phyloP scores from a whole-genome alignment of 192 early-diverging fungal species.

The Gonapodya prolifera region DNA sequence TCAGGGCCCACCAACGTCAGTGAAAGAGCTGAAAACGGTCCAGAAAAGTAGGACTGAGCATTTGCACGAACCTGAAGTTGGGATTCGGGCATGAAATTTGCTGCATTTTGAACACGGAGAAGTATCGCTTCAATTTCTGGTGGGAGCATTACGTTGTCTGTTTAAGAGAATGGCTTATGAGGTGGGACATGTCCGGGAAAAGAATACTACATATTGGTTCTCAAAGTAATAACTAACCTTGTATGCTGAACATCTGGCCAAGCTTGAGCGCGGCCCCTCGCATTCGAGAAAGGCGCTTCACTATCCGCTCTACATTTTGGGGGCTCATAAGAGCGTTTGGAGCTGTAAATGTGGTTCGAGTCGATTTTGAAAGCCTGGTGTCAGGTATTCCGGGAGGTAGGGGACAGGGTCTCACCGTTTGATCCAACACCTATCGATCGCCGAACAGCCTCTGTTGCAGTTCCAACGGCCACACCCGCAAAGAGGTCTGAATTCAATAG shows the following conservation, averaged over 20 bases:
- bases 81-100: conserved; percentile 86
- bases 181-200: background rate
- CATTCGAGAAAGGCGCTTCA: conserved; percentile 76
- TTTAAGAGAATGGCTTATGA: background rate
- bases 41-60: too few relatives aligned
- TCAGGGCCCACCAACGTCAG: background rate
- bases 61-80: conserved; percentile 64
- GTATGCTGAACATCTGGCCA: conserved; percentile 96
- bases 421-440: background rate
- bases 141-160: conserved; percentile 55
- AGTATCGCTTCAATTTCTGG: conserved; percentile 69
- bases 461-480: background rate
- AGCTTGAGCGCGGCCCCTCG: conserved; percentile 94
- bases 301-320: conserved; percentile 75
- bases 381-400: background rate
- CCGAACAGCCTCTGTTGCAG: background rate
- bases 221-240: conserved; percentile 44
- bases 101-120: conserved; percentile 78
- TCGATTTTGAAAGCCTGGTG: background rate
- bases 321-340: conserved; percentile 42
- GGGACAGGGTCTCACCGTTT: background rate
- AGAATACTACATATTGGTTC: too few relatives aligned
- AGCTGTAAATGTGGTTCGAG: background rate
- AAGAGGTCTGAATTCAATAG: background rate
- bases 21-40: background rate